A percentile compares a stretch with the other conserved stretches of the same genome.
phyloP scores from a whole-genome alignment of 1,139 yeast species.

The Debaryomyces subglobosus region DNA sequence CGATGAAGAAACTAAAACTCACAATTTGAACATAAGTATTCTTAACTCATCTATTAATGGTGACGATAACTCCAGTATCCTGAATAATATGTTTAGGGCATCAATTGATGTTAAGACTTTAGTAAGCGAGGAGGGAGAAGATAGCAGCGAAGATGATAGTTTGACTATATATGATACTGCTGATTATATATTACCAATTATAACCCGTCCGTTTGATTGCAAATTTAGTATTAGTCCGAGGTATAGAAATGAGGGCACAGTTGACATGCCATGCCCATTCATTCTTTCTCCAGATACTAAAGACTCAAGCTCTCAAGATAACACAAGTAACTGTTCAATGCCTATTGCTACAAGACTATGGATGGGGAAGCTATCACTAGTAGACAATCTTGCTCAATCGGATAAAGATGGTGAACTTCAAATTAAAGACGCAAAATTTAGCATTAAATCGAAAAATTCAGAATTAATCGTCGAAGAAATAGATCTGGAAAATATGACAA shows the following conservation, averaged over 20 bases:
- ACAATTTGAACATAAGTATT: conserved; percentile 28
- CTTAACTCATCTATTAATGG: conserved; percentile 23
- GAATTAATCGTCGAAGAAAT: conserved; percentile 32
- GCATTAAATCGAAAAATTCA: conserved; percentile 31
- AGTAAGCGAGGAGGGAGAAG: conserved; percentile 21
- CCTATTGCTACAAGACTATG: conserved; percentile 54
- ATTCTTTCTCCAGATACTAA: conserved; percentile 18
- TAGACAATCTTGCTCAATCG: conserved; percentile 12
- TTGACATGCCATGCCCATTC: conserved; percentile 50
- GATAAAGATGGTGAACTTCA: conserved; percentile 20
- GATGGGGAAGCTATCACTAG: conserved; percentile 36
- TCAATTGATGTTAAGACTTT: conserved; percentile 29
- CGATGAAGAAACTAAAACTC: conserved; percentile 13
- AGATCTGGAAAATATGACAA: conserved; percentile 9
- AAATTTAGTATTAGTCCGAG: conserved; percentile 43
- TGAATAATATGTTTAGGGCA: conserved; percentile 15
- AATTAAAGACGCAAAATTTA: conserved; percentile 25
- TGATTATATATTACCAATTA: conserved; percentile 31
- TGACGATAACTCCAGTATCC: conserved; percentile 7
- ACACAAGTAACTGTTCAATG: conserved; percentile 25
- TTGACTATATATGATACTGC: conserved; percentile 34
- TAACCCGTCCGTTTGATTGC: conserved; percentile 39
- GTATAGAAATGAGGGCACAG: conserved; percentile 22
- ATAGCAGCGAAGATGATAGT: conserved; percentile 11
- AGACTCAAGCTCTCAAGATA: conserved; percentile 12